Base-by-base conservation (phyloP, 192 early-diverging fungal species). In the Lobosporangium transversale region DNA sequence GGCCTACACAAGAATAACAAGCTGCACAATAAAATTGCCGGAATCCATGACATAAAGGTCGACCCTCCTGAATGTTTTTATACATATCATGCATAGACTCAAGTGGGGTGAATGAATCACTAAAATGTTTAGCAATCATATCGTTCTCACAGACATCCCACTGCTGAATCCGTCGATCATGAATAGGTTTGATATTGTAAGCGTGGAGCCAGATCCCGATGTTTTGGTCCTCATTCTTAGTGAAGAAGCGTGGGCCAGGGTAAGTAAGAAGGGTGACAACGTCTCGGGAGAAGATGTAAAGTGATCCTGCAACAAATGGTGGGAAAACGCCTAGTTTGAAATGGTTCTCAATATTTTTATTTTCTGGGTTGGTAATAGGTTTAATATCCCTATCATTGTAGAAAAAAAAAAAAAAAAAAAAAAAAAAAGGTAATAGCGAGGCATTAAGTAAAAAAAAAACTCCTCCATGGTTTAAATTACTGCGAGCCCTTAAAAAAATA, bases 121-220 rank as follows among this genome's bases (percentile, higher is more conserved):
- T 80, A 52, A 88, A 88, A 58, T 85, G 87, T 43, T 88, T 88
- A 12, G 82, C 87, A 66, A 88, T 85, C 87, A 88, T 84, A 48
- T 88, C 87, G 44, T 88, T 76, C 51, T 88, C 87, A 50, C 87
- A 88, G 15, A 85, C 87, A 61, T 88, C 83, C 67, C 81, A 81
- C 31, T 88, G 85, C 48, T 88, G 87, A 50, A 88, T 88, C 18
- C 87, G 80, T 24, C 66, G 75, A 50, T 88, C 87, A 51, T 86
- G 85, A 44, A 86, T 86, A 1, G 87, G 87, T 47, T 71, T 65
- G 50, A 88, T 83, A 33, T 88, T 88, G 50, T 82, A 86, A 9
- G 87, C 68, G 53, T 85, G 85, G 12, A 88, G 78, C 87, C 87
- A 88, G 17, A 88, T 85, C 15, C 87, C 87, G 3, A 88, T 59